phyloP scores from a whole-genome alignment of 768 basidiomycete species.

The Agaricus subrufescens region DNA sequence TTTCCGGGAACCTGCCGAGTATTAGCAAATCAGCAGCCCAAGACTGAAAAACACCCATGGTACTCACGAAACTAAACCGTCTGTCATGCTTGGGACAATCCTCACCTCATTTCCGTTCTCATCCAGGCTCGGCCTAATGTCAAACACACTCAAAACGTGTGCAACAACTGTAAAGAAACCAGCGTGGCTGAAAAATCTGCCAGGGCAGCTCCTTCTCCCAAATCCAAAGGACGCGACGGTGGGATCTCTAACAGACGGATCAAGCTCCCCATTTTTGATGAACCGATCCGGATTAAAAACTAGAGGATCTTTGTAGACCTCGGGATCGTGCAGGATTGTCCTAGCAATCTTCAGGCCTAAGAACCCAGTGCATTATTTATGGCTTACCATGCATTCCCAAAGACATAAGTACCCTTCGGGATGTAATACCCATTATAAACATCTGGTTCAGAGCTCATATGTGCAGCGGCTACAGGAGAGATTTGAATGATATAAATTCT shows the following conservation, averaged over 20 bases:
- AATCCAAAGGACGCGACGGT: conserved; percentile 25
- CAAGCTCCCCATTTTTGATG: conserved; percentile 18
- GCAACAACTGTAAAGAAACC: conserved; percentile 16
- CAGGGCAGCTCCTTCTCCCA: conserved; percentile 25
- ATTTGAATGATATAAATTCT: not conserved
- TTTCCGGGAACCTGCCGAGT: not conserved
- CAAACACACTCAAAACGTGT: conserved; percentile 19
- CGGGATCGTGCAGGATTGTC: conserved; percentile 19
- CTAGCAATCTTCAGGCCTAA: not conserved
- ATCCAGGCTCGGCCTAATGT: conserved; percentile 20
- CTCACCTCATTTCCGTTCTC: conserved; percentile 15
- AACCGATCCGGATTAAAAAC: conserved; percentile 27
- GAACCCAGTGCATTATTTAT: not conserved
- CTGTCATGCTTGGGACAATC: conserved; percentile 15
- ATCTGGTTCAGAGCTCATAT: not conserved
- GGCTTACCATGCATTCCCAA: not conserved
- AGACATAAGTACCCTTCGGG: not conserved
- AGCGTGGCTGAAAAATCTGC: conserved; percentile 19
- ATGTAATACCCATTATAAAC: not conserved
- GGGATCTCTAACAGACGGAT: conserved; percentile 20
- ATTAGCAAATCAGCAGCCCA: not conserved
- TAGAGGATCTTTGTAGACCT: conserved; percentile 15
- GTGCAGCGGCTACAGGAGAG: not conserved
- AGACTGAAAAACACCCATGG: not conserved
- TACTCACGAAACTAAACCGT: conserved; percentile 18